Base-by-base conservation (phyloP, 345 rosid genomes). In the Punica granatum region DNA sequence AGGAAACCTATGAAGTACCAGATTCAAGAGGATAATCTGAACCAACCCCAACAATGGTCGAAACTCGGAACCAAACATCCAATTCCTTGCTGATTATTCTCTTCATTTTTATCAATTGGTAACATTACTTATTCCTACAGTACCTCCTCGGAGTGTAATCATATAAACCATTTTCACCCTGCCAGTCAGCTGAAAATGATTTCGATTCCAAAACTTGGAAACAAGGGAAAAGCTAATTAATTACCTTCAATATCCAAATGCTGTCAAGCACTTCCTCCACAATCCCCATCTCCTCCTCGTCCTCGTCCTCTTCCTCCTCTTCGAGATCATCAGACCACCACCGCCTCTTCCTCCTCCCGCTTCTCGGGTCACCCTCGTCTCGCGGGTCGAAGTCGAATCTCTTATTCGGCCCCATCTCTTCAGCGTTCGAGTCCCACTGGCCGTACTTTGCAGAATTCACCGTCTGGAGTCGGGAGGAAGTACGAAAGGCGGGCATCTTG, bases 381-480 rank as follows among this genome's bases (percentile, higher is more conserved):
- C 3, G 60, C 3, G 13, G 2, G n/a, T 25, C 34, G 33, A 56
- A 56, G 34, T 21, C 66, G 15, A 34, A 21, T 13, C 31, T 2
- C 19, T 28, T 39, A 23, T 3, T 39, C 31, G 9, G 32, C 14
- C 66, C 48, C 66, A 36, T 63, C 48, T 36, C 48, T 48, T 63
- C 66, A 28, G 31, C 66, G 32, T 63, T 63, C 48, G 66, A 39
- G 66, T 63, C 66, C 66, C 66, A 63, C 32, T 31, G 43, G 66
- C 66, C 21, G 49, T 63, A 63, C 49, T 39, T 63, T 25, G 49
- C 23, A 14, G 33, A 1, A 25, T 23, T 37, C 48, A 21, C 6
- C 23, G 43, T 63, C 10, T 6, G 49, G 19, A 33, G 28, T 1
- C 43, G 66, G 13, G 48, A 30, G 14, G 26, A 37, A 42, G 66